These are phyloP conservation scores for Plasmopara muralis DNA, from an alignment of 352 stramenopile species.

Conservation along the genomic window DNA sequence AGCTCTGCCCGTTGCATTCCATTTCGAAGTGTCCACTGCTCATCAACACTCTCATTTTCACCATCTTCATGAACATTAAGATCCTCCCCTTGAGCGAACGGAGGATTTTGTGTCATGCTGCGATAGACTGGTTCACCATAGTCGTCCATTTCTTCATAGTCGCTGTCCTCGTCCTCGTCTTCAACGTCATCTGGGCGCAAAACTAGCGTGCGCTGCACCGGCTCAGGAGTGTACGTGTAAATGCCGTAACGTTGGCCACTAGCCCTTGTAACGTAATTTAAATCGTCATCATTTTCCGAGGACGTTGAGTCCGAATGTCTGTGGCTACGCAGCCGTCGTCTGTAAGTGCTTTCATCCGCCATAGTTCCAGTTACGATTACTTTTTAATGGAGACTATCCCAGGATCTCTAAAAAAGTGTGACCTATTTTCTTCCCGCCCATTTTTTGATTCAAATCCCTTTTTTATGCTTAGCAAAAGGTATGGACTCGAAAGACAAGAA, in stretches of 20 bases:
- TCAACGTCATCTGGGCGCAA: slow-evolving; percentile 38
- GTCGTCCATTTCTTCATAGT: slow-evolving; percentile 35
- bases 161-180: slow-evolving; percentile 33
- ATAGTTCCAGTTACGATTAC: slow-evolving; percentile 3
- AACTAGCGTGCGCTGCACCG: slow-evolving; percentile 55
- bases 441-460: slow-evolving; percentile 10
- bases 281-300: slow-evolving; percentile 14
- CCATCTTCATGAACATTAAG: slow-evolving; percentile 18
- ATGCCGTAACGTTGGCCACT: slow-evolving; percentile 13
- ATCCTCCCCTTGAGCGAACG: slow-evolving; percentile 21
- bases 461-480: slow-evolving; percentile 7
- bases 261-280: slow-evolving; percentile 6
- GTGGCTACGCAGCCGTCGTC: slow-evolving; percentile 17
- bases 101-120: slow-evolving; percentile 18
- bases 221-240: slow-evolving; percentile 32
- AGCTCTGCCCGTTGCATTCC: slow-evolving; percentile 26
- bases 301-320: slow-evolving; percentile 20
- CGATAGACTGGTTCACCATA: slow-evolving; percentile 24
- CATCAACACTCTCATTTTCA: slow-evolving; percentile 22
- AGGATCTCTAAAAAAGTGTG: slow-evolving; percentile 1
- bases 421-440: slow-evolving; percentile 6
- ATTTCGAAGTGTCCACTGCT: slow-evolving; percentile 10
- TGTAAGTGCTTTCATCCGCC: slow-evolving; percentile 22
- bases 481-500: slow-evolving; percentile 28
- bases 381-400: background rate